These are phyloP conservation scores for Aspergillus neotritici DNA, from an alignment of 2,329 filamentous ascomycete genomes.

Conservation along the genomic window DNA sequence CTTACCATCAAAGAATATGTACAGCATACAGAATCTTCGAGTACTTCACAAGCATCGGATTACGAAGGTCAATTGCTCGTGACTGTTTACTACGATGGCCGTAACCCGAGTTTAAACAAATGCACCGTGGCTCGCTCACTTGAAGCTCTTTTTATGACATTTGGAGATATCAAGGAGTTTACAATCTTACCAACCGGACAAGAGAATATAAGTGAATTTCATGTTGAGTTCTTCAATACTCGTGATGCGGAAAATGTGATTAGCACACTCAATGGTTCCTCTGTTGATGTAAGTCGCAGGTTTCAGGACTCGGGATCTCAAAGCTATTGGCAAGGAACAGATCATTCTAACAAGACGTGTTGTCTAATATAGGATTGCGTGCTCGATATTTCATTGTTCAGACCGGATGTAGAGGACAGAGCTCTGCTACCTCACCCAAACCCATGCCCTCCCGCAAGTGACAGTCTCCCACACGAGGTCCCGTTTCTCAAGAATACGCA, in stretches of 20 bases:
- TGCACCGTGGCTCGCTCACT: slow-evolving; percentile 45
- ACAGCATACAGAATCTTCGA: slow-evolving; percentile 29
- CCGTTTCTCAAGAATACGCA: slow-evolving; percentile 11
- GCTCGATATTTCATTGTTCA: slow-evolving; percentile 26
- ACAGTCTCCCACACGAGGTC: slow-evolving; percentile 12
- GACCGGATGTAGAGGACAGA: slow-evolving; percentile 24
- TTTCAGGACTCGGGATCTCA: neutral
- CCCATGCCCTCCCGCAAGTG: slow-evolving; percentile 15
- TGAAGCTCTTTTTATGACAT: slow-evolving; percentile 31
- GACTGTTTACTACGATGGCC: slow-evolving; percentile 40
- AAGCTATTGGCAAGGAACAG: neutral
- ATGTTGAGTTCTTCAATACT: slow-evolving; percentile 38
- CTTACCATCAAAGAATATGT: slow-evolving; percentile 45
- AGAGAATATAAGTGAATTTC: slow-evolving; percentile 30
- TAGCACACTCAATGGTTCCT: slow-evolving; percentile 30
- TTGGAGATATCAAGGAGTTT: slow-evolving; percentile 37
- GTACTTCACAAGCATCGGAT: slow-evolving; percentile 30
- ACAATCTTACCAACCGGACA: slow-evolving; percentile 23
- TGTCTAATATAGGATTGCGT: slow-evolving; percentile 22
- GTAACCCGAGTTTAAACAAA: slow-evolving; percentile 23
- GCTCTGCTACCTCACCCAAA: slow-evolving; percentile 8
- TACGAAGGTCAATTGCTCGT: slow-evolving; percentile 55
- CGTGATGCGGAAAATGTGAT: slow-evolving; percentile 32
- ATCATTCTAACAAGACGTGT: neutral
- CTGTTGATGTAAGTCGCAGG: slow-evolving; percentile 28